phyloP scores from a whole-genome alignment of 495 filamentous ascomycete genomes.

The Trichoderma erinaceum region DNA sequence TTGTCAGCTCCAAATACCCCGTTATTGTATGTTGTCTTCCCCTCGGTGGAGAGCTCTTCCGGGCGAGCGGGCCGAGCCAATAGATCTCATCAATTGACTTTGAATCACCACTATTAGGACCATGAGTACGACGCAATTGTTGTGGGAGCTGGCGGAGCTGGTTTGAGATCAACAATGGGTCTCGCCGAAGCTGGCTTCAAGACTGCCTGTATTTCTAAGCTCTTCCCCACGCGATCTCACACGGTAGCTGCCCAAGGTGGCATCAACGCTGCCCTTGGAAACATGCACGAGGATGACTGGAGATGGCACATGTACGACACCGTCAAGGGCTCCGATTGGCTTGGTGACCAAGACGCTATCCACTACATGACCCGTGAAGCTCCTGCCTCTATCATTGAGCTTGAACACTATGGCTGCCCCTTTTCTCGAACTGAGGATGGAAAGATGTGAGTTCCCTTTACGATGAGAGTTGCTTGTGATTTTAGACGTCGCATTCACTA shows the following conservation, averaged over 20 bases:
- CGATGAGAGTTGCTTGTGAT: not conserved
- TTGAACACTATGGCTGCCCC: constrained; percentile 96
- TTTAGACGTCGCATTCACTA: constrained; percentile 14
- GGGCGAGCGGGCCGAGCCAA: not conserved
- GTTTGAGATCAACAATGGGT: constrained; percentile 92
- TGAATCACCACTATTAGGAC: constrained; percentile 31
- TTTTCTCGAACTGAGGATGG: constrained; percentile 97
- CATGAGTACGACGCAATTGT: constrained; percentile 75
- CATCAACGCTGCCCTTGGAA: constrained; percentile 94
- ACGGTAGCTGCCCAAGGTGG: constrained; percentile 92
- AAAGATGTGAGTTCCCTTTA: constrained; percentile 56
- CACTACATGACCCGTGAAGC: constrained; percentile 99
- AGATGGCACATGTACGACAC: constrained; percentile 99
- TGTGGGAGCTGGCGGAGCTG: constrained; percentile 88
- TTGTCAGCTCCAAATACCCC: constrained; percentile 79
- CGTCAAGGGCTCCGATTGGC: constrained; percentile 97
- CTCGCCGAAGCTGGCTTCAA: constrained; percentile 97
- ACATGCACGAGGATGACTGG: constrained; percentile 88
- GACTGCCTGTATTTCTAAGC: constrained; percentile 95
- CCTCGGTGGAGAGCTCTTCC: constrained; percentile 15
- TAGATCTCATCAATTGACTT: constrained; percentile 23
- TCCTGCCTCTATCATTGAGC: constrained; percentile 82
- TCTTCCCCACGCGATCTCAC: constrained; percentile 93
- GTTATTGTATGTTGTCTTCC: constrained; percentile 67
- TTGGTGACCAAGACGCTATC: constrained; percentile 97